Percentiles rank a stretch among this genome's conserved stretches.
Conservation (phyloP, 1,284 basidiomycete species). For the Anthracocystis walkeri region DNA sequence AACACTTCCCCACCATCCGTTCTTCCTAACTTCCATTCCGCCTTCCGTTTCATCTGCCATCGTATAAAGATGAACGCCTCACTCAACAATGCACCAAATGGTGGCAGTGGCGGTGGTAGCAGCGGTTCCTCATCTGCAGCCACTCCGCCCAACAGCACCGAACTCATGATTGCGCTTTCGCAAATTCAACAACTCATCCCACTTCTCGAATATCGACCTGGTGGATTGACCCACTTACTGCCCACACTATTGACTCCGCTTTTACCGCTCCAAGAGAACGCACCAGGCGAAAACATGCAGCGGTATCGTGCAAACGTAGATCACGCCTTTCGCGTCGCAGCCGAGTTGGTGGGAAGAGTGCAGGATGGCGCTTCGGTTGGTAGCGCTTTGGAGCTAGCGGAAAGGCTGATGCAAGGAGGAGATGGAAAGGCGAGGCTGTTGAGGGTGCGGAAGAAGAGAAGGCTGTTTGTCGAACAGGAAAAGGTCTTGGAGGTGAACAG, state of each 20-base stretch:
- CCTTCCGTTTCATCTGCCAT: background rate
- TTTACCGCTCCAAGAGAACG: slow-evolving; percentile 4
- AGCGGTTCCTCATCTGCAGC: background rate
- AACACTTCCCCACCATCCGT: slow-evolving; percentile 3
- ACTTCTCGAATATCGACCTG: slow-evolving; percentile 43
- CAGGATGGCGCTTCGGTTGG: slow-evolving; percentile 21
- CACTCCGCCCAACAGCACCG: slow-evolving; percentile 30
- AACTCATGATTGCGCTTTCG: slow-evolving; percentile 49
- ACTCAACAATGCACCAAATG: background rate
- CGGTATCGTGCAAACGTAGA: slow-evolving; percentile 41
- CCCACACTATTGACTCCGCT: slow-evolving; percentile 33
- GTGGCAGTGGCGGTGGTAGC: background rate
- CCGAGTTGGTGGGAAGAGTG: slow-evolving; percentile 23
- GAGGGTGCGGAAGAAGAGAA: slow-evolving; percentile 34
- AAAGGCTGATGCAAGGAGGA: slow-evolving; percentile 22
- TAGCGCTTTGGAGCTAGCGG: slow-evolving; percentile 29
- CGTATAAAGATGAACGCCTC: slow-evolving; percentile 5
- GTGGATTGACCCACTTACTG: slow-evolving; percentile 35
- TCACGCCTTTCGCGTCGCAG: slow-evolving; percentile 41
- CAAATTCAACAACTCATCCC: slow-evolving; percentile 50
- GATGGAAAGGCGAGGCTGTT: slow-evolving; percentile 25
- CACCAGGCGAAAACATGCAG: slow-evolving; percentile 23
- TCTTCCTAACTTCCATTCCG: background rate
- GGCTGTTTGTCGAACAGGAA: slow-evolving; percentile 40
- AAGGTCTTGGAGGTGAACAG: slow-evolving; percentile 28